A percentile compares a stretch with the other conserved stretches of the same genome.
phyloP scores from a whole-genome alignment of 768 basidiomycete species.

The Mycena haematopus region DNA sequence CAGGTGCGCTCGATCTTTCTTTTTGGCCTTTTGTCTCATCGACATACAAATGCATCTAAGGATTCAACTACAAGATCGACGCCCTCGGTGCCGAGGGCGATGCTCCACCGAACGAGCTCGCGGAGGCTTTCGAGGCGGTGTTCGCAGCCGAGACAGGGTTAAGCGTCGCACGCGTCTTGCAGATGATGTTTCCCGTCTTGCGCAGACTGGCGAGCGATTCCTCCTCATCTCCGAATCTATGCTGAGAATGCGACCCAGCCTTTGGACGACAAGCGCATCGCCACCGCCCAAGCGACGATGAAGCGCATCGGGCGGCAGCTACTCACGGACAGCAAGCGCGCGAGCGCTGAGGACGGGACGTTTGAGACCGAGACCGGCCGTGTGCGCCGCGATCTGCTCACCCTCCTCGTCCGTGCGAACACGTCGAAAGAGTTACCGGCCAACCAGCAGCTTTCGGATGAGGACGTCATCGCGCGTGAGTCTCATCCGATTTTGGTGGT shows the following conservation, averaged over 20 bases:
- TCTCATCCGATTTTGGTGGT: neutral
- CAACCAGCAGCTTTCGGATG: constrained; percentile 61
- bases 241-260: too few species aligned
- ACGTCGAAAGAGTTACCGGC: constrained; percentile 63
- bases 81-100: constrained; percentile 15
- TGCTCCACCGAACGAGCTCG: constrained; percentile 43
- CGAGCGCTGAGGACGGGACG: constrained; percentile 36
- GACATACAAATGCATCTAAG: too few species aligned
- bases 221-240: too few species aligned
- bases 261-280: too few species aligned
- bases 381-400: constrained; percentile 56
- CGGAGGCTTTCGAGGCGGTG: constrained; percentile 48
- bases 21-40: too few species aligned
- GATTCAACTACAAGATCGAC: constrained; percentile 38
- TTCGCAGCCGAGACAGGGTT: neutral
- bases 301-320: constrained; percentile 55
- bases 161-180: too few species aligned
- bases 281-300: constrained; percentile 44
- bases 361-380: constrained; percentile 38
- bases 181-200: too few species aligned
- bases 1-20: constrained; percentile 46
- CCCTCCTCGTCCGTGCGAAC: constrained; percentile 66
- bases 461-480: constrained; percentile 64
- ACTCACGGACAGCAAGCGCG: constrained; percentile 53
- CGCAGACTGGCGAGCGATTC: too few species aligned